phyloP scores from a whole-genome alignment of 2,329 filamentous ascomycete species.

The Ophiosphaerella narmari region DNA sequence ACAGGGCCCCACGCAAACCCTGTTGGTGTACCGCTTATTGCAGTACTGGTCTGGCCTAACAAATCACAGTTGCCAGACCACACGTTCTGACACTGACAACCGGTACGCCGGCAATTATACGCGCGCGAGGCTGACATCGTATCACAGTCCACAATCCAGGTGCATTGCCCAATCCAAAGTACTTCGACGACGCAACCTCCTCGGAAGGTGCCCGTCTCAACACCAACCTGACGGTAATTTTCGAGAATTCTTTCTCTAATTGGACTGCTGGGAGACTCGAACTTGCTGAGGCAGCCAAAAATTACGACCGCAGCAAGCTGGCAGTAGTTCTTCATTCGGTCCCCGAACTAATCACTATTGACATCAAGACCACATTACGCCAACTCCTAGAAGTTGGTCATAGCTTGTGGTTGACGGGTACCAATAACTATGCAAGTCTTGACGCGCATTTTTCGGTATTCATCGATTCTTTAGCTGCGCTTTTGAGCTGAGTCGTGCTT shows the following conservation, averaged over 20 bases:
- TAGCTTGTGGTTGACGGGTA: conserved; percentile 21
- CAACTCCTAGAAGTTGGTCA: conserved; percentile 19
- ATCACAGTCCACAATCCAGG: conserved; percentile 31
- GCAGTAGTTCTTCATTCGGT: conserved; percentile 27
- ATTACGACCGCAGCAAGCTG: conserved; percentile 19
- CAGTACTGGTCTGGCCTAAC: conserved; percentile 7
- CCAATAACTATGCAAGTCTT: conserved; percentile 23
- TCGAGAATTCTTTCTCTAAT: conserved; percentile 24
- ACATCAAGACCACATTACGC: conserved; percentile 15
- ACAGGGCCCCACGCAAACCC: conserved; percentile 7
- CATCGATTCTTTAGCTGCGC: conserved; percentile 19
- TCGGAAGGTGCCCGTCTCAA: background rate
- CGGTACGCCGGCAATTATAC: conserved; percentile 29
- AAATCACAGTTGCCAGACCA: conserved; percentile 10
- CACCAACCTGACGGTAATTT: conserved; percentile 23
- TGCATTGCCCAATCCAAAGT: conserved; percentile 23
- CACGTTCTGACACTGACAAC: conserved; percentile 4
- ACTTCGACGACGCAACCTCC: conserved; percentile 17
- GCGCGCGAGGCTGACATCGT: conserved; percentile 24
- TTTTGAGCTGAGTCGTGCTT: conserved; percentile 9
- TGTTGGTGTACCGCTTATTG: conserved; percentile 15
- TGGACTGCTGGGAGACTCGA: conserved; percentile 9
- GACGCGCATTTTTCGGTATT: conserved; percentile 21
- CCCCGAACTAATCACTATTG: conserved; percentile 12
- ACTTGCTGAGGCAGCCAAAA: conserved; percentile 12